Evolutionary conservation across 345 rosid species (phyloP), one percentile per base, ranked within the genome.

Genomic region (Heritiera littoralis): DNA sequence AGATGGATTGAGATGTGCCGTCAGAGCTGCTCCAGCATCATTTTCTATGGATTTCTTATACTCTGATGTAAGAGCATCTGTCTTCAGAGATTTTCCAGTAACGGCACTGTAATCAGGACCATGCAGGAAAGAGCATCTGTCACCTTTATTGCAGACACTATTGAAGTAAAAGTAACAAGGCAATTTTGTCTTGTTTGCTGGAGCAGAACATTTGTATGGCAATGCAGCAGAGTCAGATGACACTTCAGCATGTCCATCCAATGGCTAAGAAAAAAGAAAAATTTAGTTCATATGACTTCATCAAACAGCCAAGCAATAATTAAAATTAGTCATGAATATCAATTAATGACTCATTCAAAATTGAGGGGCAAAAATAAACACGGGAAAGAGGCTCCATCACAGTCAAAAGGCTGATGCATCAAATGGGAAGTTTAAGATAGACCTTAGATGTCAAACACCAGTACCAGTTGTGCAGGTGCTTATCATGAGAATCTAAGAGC

Each of bases 131-230:
- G 87, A 78, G 80, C 94, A 91, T 55, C 58, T 80, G 58, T 85
- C 87, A 14, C 91, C 93, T 85, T 88, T 88, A 54, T 74, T 72
- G 79, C 93, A 91, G 80, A 82, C 70, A 15, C 90, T 87, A 72
- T 81, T 86, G 78, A 82, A 86, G 77, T 87, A 88, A 76, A 88
- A 91, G 66, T 86, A 81, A 81, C 93, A 89, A 54, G 88, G 90
- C 61, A 80, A 68, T 5, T 72, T 64, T 65, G 80, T 79, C 71
- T 83, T 86, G 80, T 85, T 87, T 17, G 45, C 76, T 45, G 84
- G 76, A 9, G 73, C 43, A 69, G 83, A 80, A 66, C 48, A 23
- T 58, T 78, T 81, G 51, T 51, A 41, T 15, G 68, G 80, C 79
- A 85, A 30, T 23, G 28, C 30, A 11, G 73, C 66, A 28, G 79